Evolutionary conservation across 306 rosid species (phyloP).

Genomic region (Malus fusca): DNA sequence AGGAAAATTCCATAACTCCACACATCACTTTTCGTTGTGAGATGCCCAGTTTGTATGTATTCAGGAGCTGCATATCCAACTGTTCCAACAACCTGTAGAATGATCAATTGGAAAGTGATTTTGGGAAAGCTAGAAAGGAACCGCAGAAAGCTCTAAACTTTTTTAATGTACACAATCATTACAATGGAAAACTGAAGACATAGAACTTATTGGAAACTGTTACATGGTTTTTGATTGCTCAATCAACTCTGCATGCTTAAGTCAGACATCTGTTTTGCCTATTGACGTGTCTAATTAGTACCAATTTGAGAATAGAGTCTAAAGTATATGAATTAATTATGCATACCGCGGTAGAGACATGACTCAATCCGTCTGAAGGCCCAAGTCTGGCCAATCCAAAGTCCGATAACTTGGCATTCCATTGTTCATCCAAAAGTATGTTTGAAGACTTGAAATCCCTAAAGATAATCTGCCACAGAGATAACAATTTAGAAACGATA

Average conservation of each 20-base stretch:
- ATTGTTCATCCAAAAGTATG: constrained; percentile 46
- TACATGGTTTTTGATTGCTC: neutral
- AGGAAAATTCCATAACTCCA: constrained; percentile 61
- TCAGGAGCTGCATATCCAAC: constrained; percentile 68
- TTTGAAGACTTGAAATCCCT: constrained; percentile 62
- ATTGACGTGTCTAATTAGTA: neutral
- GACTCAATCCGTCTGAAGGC: constrained; percentile 50
- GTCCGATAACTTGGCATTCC: constrained; percentile 56
- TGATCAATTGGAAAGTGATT: neutral
- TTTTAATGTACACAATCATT: neutral
- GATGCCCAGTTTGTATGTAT: constrained; percentile 51
- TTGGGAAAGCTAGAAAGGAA: neutral
- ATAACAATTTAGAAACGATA: neutral
- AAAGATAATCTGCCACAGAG: constrained; percentile 37
- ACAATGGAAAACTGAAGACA: neutral
- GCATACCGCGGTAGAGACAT: constrained; percentile 49
- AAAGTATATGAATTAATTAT: neutral
- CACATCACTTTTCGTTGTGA: constrained; percentile 46
- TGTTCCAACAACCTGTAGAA: constrained; percentile 49
- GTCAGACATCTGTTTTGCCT: neutral
- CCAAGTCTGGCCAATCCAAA: constrained; percentile 55
- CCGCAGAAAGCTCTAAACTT: neutral
- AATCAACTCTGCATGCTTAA: neutral
- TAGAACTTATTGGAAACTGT: neutral
- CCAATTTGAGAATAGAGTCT: neutral